Base-by-base conservation (phyloP, 768 basidiomycete species). In the Hypsizygus marmoreus region DNA sequence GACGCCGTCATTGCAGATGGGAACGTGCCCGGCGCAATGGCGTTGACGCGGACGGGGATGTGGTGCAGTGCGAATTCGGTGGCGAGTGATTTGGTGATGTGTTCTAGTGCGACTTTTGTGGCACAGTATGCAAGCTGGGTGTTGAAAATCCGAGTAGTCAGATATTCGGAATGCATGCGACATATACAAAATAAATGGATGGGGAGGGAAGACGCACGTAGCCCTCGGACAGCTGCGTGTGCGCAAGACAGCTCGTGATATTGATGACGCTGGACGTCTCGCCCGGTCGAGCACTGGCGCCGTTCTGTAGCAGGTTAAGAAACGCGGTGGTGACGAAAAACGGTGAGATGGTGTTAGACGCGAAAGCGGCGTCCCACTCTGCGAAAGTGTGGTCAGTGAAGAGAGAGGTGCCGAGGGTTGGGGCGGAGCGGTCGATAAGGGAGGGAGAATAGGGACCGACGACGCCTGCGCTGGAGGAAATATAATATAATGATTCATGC, bases 251-350 rank as follows among this genome's bases (percentile, higher is more conserved):
- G 16, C 43, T 44, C 4, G 55, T 51, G 46, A 66, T 59, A 45
- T 64, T 66, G 34, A 66, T 55, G 24, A 65, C 55, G 16, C 53
- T 51, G 6, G 60, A 48, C n/a, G 47, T 54, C 42, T 46, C 50
- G 10, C 42, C 48, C 14, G 25, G 20, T 6, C 45, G 49, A 16
- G 37, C 40, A 19, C 60, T 47, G 14, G 58, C 42, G 4, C 59
- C 63, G 20, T 47, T 42, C 31, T 56, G 54, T 4, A 67, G 50
- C 6, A 67, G 49, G 6, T 51, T 58, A 4, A 65, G 50, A 43
- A 64, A 67, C 2, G 58, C 65, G 9, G 46, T 49, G 2, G 57
- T 61, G n/a, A 59, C 55, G 46, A 66, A 61, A 47, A 54, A 55
- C 12, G 60, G 56, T n/a, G 55, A 46, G 11, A 62, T 52, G 9